Conservation (phyloP, 164 flowering plant genomes). For the Liriodendron chinense region DNA sequence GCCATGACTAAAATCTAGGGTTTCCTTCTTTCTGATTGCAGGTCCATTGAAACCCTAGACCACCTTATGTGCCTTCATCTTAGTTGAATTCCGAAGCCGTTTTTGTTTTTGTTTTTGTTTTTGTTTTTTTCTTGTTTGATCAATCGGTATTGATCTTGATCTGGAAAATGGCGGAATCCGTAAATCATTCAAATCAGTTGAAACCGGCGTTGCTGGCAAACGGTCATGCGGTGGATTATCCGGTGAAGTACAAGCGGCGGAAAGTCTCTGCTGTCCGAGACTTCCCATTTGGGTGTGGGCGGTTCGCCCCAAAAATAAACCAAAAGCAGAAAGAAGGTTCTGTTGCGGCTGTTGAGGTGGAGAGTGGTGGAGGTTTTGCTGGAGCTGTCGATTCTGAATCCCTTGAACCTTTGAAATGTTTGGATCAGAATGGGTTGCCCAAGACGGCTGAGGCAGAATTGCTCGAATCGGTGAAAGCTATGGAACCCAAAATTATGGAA, state of each 20-base stretch:
- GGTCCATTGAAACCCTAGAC: not conserved
- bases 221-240: not conserved
- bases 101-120: not conserved
- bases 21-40: not conserved
- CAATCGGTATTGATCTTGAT: not conserved
- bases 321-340: not conserved
- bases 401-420: not conserved
- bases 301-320: conserved; percentile 6
- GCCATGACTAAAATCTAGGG: not conserved
- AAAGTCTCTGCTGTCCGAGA: conserved; percentile 51
- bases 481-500: too few relatives aligned
- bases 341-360: not conserved
- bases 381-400: not conserved
- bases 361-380: not conserved
- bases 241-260: conserved; percentile 42
- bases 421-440: too few relatives aligned
- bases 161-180: not conserved
- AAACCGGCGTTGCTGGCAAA: not conserved
- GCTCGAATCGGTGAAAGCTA: not conserved
- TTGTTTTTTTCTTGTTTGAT: not conserved
- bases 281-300: conserved; percentile 53
- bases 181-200: not conserved
- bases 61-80: not conserved
- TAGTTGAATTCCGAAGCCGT: not conserved
- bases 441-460: conserved; percentile 2